These are phyloP conservation scores for Nothopassalora personata DNA, from an alignment of 2,329 filamentous ascomycete species.

Conservation along the genomic window DNA sequence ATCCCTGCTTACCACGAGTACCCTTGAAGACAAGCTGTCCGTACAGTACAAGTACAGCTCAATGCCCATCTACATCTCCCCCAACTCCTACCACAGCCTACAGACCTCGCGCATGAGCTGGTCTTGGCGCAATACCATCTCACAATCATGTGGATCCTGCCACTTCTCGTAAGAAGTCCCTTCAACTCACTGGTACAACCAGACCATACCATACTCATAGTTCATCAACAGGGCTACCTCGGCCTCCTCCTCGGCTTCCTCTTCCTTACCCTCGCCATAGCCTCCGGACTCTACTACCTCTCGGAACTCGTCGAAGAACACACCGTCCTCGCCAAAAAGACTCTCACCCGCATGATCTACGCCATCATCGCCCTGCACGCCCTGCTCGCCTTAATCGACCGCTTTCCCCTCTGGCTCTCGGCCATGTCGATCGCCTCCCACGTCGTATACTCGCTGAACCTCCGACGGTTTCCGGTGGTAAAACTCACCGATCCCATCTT, in stretches of 20 bases:
- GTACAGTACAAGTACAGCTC: too few species aligned
- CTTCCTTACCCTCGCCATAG: slow-evolving; percentile 92
- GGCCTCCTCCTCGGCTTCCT: slow-evolving; percentile 84
- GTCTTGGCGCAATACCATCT: not conserved
- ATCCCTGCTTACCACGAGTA: not conserved
- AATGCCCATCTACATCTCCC: not conserved
- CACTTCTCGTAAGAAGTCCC: slow-evolving; percentile 53
- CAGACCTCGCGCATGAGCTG: not conserved
- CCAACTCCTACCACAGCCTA: not conserved
- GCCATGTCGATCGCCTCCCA: slow-evolving; percentile 74
- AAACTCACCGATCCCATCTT: slow-evolving; percentile 85
- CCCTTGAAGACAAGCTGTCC: not conserved
- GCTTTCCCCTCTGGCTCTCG: slow-evolving; percentile 73
- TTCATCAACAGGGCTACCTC: slow-evolving; percentile 58
- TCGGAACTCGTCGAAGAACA: slow-evolving; percentile 98
- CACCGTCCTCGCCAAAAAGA: slow-evolving; percentile 81
- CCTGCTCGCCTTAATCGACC: slow-evolving; percentile 72
- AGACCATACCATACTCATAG: slow-evolving; percentile 8
- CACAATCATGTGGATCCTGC: slow-evolving; percentile 84
- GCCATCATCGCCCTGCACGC: slow-evolving; percentile 67
- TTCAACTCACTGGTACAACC: slow-evolving; percentile 2
- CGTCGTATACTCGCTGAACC: slow-evolving; percentile 80
- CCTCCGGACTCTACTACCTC: slow-evolving; percentile 96
- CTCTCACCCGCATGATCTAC: slow-evolving; percentile 84
- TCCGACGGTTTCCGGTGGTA: slow-evolving; percentile 70